Conservation (phyloP, 208 protist genomes). For the Trypanosoma melophagium region DNA sequence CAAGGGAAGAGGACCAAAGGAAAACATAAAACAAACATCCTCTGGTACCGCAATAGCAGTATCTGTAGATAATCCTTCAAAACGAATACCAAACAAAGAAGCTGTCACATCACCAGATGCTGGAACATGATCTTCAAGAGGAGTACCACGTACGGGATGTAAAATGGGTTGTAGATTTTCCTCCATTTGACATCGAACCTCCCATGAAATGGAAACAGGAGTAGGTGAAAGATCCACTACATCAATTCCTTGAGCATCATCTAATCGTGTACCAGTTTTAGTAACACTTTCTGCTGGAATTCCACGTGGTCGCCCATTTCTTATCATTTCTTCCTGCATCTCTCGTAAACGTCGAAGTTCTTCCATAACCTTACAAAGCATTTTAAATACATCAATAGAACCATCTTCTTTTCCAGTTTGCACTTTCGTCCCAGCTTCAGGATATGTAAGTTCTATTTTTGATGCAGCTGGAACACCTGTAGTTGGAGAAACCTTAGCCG, state of each 20-base stretch:
- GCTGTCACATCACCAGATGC: conserved; percentile 36
- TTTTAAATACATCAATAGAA: conserved; percentile 63
- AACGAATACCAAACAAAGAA: conserved; percentile 76
- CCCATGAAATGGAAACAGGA: conserved; percentile 71
- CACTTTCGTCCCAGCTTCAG: conserved; percentile 6
- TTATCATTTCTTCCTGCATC: conserved; percentile 62
- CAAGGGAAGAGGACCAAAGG: conserved; percentile 77
- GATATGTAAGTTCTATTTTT: conserved; percentile 23
- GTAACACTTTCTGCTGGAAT: neutral
- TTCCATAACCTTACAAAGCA: conserved; percentile 83
- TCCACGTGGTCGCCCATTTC: conserved; percentile 2
- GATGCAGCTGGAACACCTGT: neutral
- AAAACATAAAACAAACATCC: conserved; percentile 82
- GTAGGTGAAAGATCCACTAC: conserved; percentile 72
- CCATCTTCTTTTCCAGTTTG: conserved; percentile 6
- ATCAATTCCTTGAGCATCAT: conserved; percentile 44
- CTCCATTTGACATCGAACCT: conserved; percentile 51
- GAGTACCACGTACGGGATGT: conserved; percentile 60
- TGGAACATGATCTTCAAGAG: conserved; percentile 52
- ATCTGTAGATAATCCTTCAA: conserved; percentile 87
- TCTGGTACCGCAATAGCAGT: conserved; percentile 49
- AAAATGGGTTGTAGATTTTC: conserved; percentile 73
- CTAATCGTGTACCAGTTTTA: conserved; percentile 15
- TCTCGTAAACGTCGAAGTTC: conserved; percentile 78
- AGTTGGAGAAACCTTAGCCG: conserved; percentile 4